Evolutionary conservation across 169 alveolate species (phyloP), one percentile per base, ranked within the genome.

Genomic region (Eimeria acervulina): DNA sequence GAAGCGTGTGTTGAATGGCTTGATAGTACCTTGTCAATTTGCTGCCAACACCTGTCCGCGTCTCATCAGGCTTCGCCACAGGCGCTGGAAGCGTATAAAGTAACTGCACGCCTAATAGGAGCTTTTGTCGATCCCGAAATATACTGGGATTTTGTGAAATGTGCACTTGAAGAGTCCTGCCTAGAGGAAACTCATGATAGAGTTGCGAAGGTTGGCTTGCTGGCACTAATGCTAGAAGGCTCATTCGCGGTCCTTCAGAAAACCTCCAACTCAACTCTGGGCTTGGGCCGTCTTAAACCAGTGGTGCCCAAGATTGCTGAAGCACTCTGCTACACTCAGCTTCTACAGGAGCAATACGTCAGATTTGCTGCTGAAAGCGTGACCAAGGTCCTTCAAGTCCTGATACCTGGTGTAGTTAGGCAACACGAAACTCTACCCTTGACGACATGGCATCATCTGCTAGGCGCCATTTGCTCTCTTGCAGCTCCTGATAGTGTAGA

Each of bases 1-100:
- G 94, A 94, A 23, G 59, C 95, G 26, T 42, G 55, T 33, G 91
- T 81, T 23, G 96, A 94, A 59, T 94, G 95, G 95, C 83, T 94
- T 36, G 96, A 85, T 36, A 26, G 31, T 66, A 19, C 61, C 80
- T 33, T 85, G 31, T 1, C 74, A 61, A 85, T 85, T 52, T 85
- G 93, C 93, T 52, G 74, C 59, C 52, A 42, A 23, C 81, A 61
- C 68, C 47, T 85, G 61, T 8, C 80, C 19, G 76, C 81, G 31
- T 28, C 55, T 12, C 81, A 85, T 15, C 76, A 42, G n/a, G 10
- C 42, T 0, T 52, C 47, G 0, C 31, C 59, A 17, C 81, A 52
- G 80, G 93, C 93, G 47, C 26, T 59, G 81, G 80, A 85, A 28
- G 52, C 93, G 7, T 59, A 85, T 21, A 52, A 42, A 33, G 80